phyloP scores from a whole-genome alignment of 73 alveolate genomes.

The Urostyla sp. region DNA sequence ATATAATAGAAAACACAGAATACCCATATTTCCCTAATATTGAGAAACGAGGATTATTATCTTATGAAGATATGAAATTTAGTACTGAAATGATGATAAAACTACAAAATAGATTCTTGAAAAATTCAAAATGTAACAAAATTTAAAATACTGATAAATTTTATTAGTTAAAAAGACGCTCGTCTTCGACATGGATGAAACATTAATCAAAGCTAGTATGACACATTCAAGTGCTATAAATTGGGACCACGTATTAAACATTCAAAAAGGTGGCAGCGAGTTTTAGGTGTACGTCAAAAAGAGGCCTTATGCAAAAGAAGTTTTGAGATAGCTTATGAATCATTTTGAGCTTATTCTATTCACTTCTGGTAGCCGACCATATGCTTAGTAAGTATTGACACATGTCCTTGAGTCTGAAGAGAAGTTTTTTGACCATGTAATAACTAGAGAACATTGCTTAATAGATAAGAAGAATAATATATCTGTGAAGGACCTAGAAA shows the following conservation, averaged over 20 bases:
- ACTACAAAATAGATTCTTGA: no score
- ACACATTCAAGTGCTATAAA: conserved; percentile 21
- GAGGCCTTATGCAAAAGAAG: conserved; percentile 11
- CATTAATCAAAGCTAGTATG: conserved; percentile 11
- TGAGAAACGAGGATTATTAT: no score
- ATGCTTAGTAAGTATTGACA: conserved; percentile 8
- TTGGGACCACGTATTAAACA: background rate
- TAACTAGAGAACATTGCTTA: conserved; percentile 34
- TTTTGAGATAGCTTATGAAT: background rate
- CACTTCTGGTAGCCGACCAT: conserved; percentile 8
- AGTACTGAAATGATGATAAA: no score
- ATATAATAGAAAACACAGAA: no score
- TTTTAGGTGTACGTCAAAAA: background rate
- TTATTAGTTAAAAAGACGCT: conserved; percentile 27
- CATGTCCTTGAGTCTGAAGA: conserved; percentile 3
- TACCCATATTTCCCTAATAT: no score
- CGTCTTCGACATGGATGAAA: conserved; percentile 50
- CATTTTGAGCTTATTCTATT: conserved; percentile 26
- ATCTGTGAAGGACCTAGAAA: conserved; percentile 20
- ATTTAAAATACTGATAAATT: no score
- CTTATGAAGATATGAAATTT: no score
- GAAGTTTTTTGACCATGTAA: conserved; percentile 7
- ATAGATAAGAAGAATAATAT: background rate
- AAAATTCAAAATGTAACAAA: no score
- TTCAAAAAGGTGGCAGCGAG: conserved; percentile 11